Conservation (phyloP, 1,139 yeast genomes). For the Suhomyces yuchorum region DNA sequence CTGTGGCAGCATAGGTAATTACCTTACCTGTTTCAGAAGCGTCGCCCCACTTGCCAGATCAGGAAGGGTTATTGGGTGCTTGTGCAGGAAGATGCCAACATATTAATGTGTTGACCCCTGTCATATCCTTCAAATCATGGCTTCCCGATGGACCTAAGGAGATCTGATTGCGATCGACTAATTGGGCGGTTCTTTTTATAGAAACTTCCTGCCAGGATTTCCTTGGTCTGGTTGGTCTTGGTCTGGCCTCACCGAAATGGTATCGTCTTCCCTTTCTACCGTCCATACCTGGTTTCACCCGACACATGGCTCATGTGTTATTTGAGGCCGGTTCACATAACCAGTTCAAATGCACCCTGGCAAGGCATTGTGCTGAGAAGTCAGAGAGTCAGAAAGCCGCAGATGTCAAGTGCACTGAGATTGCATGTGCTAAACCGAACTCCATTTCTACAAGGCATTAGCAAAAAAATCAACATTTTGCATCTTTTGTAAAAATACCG, state of each 20-base stretch:
- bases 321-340: not conserved
- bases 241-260: too few species aligned
- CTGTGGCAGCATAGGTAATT: not conserved
- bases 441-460: too few species aligned
- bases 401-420: not conserved
- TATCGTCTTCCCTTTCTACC: not conserved
- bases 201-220: too few species aligned
- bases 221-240: too few species aligned
- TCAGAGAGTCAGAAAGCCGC: not conserved
- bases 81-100: not conserved
- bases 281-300: not conserved
- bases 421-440: not conserved
- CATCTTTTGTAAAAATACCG: not conserved
- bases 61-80: not conserved
- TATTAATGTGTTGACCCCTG: not conserved
- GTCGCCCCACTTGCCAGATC: not conserved
- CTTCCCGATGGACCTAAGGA: not conserved
- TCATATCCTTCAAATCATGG: not conserved
- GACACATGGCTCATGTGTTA: not conserved
- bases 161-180: not conserved
- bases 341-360: not conserved
- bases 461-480: not conserved
- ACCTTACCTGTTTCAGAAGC: constrained; percentile 3
- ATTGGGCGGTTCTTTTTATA: not conserved
- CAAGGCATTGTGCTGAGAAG: too few species aligned